A percentile compares a stretch with the other conserved stretches of the same genome.
Evolutionary conservation across 139 green algal genomes (phyloP).

Genomic region (Chlamydomonas applanata): DNA sequence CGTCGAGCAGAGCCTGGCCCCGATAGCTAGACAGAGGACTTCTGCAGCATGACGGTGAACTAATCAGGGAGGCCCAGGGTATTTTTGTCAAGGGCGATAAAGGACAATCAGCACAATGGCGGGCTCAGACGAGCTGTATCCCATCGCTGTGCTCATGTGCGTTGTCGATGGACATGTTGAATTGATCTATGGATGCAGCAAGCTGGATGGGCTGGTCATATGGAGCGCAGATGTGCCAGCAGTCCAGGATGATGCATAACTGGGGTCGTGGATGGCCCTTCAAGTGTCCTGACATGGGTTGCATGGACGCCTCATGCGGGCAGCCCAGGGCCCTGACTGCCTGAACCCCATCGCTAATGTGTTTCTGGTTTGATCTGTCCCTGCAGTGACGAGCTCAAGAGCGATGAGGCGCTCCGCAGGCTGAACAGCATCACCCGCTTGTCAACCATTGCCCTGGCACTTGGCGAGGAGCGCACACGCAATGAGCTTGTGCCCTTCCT

Average conservation of each 20-base stretch:
- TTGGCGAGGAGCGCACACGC: slow-evolving; percentile 92
- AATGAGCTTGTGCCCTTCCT: slow-evolving; percentile 98
- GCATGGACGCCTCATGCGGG: too few relatives aligned
- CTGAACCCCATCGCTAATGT: too few relatives aligned
- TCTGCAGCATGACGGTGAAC: too few relatives aligned
- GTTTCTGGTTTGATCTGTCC: too few relatives aligned
- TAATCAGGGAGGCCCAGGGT: too few relatives aligned
- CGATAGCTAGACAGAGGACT: too few relatives aligned
- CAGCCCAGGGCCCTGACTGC: too few relatives aligned
- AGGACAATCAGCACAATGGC: neutral
- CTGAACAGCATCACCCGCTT: slow-evolving; percentile 92
- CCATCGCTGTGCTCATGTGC: slow-evolving; percentile 86
- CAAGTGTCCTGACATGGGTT: too few relatives aligned
- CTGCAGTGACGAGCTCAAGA: slow-evolving; percentile 88
- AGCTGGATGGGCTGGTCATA: neutral
- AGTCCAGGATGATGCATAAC: too few relatives aligned
- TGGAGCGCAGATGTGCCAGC: too few relatives aligned
- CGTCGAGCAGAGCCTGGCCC: too few relatives aligned
- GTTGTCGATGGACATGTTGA: neutral
- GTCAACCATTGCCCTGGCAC: slow-evolving; percentile 88
- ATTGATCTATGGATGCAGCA: neutral
- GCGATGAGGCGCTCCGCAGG: slow-evolving; percentile 89
- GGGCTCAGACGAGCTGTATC: slow-evolving; percentile 66
- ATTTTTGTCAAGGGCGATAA: neutral
- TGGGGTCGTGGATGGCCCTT: too few relatives aligned